A percentile compares a stretch with the other conserved stretches of the same genome.
phyloP scores from a whole-genome alignment of 73 alveolate species.

The Paramecium primaurelia region DNA sequence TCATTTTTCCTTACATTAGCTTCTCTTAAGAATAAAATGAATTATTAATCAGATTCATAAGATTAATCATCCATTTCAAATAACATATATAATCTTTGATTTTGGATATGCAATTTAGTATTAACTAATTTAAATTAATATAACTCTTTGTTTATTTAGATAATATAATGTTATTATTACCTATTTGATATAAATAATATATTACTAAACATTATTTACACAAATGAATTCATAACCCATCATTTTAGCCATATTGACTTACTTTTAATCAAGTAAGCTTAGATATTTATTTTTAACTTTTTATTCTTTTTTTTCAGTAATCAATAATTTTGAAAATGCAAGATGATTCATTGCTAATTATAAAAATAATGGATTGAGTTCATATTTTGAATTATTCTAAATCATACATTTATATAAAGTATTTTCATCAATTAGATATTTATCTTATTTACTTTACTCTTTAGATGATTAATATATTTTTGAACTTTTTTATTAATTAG shows the following conservation, averaged over 20 bases:
- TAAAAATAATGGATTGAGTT: neutral
- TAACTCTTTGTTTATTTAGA: neutral
- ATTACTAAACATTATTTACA: neutral
- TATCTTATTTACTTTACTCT: neutral
- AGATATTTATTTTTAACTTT: neutral
- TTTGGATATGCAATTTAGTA: neutral
- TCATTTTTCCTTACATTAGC: neutral
- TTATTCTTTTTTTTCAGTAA: neutral
- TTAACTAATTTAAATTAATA: neutral
- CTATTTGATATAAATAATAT: neutral
- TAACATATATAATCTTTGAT: neutral
- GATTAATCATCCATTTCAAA: neutral
- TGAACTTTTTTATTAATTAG: neutral
- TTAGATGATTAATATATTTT: neutral
- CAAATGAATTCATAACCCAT: slow-evolving; percentile 16
- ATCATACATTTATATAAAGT: neutral
- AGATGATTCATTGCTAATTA: neutral
- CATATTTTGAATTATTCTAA: neutral
- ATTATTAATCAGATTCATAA: neutral
- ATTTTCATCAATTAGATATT: neutral
- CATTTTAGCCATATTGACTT: neutral
- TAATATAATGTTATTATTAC: neutral
- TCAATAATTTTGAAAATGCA: neutral
- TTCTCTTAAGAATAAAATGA: neutral
- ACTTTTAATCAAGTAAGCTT: neutral